A percentile compares a stretch with the other conserved stretches of the same genome.
Evolutionary conservation across 768 basidiomycete genomes (phyloP).

Genomic region (Lentinus brumalis): DNA sequence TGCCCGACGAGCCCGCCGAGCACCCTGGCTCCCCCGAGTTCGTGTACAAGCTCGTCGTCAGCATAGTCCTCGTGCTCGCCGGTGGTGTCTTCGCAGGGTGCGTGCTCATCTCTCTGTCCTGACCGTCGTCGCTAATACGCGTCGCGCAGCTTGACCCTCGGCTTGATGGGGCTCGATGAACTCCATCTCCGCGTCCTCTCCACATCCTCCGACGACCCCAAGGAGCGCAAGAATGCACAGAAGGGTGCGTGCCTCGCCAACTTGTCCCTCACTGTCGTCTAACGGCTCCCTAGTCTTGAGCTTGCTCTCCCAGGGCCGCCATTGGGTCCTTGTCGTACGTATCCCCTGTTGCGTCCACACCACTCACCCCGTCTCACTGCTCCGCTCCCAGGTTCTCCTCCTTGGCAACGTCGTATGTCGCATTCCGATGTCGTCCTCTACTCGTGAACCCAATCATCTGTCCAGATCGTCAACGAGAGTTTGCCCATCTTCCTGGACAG

Average conservation of each 20-base stretch:
- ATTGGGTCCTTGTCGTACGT: slow-evolving; percentile 88
- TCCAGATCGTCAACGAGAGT: slow-evolving; percentile 78
- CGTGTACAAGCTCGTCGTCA: slow-evolving; percentile 71
- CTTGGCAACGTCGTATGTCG: slow-evolving; percentile 80
- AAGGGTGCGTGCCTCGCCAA: slow-evolving; percentile 47
- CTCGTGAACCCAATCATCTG: neutral
- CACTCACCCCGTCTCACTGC: neutral
- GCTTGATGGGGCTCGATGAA: slow-evolving; percentile 92
- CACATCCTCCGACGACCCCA: slow-evolving; percentile 73
- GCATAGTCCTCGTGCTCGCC: slow-evolving; percentile 68
- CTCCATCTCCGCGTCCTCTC: slow-evolving; percentile 86
- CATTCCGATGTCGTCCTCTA: too few relatives aligned
- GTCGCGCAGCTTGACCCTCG: slow-evolving; percentile 77
- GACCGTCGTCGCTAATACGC: neutral
- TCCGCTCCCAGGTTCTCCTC: slow-evolving; percentile 64
- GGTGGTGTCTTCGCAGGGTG: slow-evolving; percentile 96
- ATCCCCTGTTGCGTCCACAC: slow-evolving; percentile 12
- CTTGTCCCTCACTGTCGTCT: neutral
- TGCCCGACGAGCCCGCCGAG: slow-evolving; percentile 13
- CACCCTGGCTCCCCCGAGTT: slow-evolving; percentile 64
- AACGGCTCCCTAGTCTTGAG: slow-evolving; percentile 39
- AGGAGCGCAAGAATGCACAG: slow-evolving; percentile 68
- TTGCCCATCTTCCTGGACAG: slow-evolving; percentile 82
- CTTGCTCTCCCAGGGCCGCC: slow-evolving; percentile 52
- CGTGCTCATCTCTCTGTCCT: neutral